A percentile compares a stretch with the other conserved stretches of the same genome.
phyloP scores from a whole-genome alignment of 495 filamentous ascomycete species.

The Penicillium coffeae region DNA sequence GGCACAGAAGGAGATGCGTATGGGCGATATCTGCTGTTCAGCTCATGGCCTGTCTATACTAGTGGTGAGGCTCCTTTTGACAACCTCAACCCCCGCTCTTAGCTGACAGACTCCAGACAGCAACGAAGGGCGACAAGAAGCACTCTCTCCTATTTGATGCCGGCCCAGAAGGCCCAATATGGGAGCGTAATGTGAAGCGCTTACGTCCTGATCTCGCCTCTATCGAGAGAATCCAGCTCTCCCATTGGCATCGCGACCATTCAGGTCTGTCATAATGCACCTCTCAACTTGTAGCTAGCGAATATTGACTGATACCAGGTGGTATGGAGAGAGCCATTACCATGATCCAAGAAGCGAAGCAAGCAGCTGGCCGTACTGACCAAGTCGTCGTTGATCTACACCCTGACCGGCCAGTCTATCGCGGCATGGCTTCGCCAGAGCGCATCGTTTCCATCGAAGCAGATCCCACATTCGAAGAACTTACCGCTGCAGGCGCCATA shows the following conservation, averaged over 20 bases:
- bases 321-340: slow-evolving; percentile 45
- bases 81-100: no score
- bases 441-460: slow-evolving; percentile 51
- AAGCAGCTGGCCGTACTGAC: slow-evolving; percentile 21
- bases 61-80: slow-evolving; percentile 33
- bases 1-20: slow-evolving; percentile 43
- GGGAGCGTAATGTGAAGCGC: slow-evolving; percentile 51
- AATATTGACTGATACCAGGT: slow-evolving; percentile 26
- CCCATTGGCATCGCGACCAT: slow-evolving; percentile 64
- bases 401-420: slow-evolving; percentile 51
- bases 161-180: slow-evolving; percentile 54
- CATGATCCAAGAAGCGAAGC: slow-evolving; percentile 47
- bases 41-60: slow-evolving; percentile 58
- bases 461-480: slow-evolving; percentile 54
- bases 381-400: slow-evolving; percentile 50
- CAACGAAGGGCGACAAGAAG: slow-evolving; percentile 45
- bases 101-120: no score
- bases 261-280: slow-evolving; percentile 27
- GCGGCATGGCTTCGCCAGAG: slow-evolving; percentile 45
- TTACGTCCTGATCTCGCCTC: slow-evolving; percentile 53
- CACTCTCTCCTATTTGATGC: slow-evolving; percentile 59
- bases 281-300: not conserved
- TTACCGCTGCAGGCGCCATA: slow-evolving; percentile 43
- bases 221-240: slow-evolving; percentile 74
- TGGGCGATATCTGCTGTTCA: slow-evolving; percentile 57